Conservation (phyloP, 2,329 filamentous ascomycete genomes). For the Aspergillus novofumigatus region DNA sequence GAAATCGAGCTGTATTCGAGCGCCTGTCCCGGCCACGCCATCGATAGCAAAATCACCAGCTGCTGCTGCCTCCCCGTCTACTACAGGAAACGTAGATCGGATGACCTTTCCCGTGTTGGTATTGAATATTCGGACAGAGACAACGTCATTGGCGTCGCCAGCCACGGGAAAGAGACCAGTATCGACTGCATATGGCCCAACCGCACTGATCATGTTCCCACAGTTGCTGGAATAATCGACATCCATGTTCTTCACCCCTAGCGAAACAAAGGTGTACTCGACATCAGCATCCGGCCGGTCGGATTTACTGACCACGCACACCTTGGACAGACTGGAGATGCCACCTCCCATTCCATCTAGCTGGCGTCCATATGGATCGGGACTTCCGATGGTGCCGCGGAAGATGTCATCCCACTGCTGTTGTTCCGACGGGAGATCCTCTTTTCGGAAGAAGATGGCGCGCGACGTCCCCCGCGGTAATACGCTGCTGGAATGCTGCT, state of each 20-base stretch:
- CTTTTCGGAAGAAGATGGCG: constrained; percentile 56
- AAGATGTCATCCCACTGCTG: constrained; percentile 53
- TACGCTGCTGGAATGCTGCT: constrained; percentile 51
- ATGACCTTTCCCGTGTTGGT: constrained; percentile 68
- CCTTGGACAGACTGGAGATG: constrained; percentile 65
- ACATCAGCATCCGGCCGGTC: constrained; percentile 52
- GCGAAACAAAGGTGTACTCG: constrained; percentile 67
- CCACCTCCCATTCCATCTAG: constrained; percentile 69
- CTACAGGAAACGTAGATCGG: constrained; percentile 53
- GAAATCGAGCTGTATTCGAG: constrained; percentile 59
- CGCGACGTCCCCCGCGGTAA: constrained; percentile 67
- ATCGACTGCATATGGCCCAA: constrained; percentile 64
- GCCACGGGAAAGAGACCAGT: constrained; percentile 41
- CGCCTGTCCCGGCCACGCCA: constrained; percentile 57
- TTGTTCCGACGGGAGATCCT: constrained; percentile 48
- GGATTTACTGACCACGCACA: constrained; percentile 61
- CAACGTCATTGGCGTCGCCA: constrained; percentile 29
- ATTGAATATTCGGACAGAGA: constrained; percentile 58
- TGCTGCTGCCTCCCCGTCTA: constrained; percentile 45
- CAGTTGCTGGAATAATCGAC: constrained; percentile 69
- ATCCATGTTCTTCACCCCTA: constrained; percentile 58
- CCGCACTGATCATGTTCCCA: constrained; percentile 67
- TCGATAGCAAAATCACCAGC: constrained; percentile 59
- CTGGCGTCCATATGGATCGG: constrained; percentile 63
- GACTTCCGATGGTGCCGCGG: constrained; percentile 58